phyloP scores from a whole-genome alignment of 2,329 filamentous ascomycete species.

The Botryotinia calthae region DNA sequence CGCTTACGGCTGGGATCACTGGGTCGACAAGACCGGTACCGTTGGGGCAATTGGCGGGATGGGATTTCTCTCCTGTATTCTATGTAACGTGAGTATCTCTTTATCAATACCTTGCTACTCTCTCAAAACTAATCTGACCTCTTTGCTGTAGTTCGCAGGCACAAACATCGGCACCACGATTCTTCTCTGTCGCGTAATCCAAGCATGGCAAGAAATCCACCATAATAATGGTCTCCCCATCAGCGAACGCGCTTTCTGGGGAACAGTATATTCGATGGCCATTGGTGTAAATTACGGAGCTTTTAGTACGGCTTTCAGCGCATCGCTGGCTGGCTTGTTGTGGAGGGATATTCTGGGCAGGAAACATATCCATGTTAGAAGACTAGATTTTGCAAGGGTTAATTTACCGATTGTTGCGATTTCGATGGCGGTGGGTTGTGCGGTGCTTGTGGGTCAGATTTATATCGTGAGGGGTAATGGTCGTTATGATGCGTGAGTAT shows the following conservation, averaged over 20 bases:
- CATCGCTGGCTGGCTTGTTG: constrained; percentile 66
- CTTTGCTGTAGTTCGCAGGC: constrained; percentile 61
- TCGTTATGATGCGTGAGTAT: not conserved
- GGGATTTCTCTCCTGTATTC: constrained; percentile 67
- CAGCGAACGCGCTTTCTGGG: constrained; percentile 67
- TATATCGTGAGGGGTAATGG: constrained; percentile 51
- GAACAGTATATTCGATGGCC: constrained; percentile 71
- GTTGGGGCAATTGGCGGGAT: constrained; percentile 69
- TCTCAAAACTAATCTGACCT: constrained; percentile 23
- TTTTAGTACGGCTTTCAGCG: constrained; percentile 70
- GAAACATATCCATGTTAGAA: constrained; percentile 64
- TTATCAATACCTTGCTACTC: not conserved
- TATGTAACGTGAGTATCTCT: constrained; percentile 63
- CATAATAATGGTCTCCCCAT: constrained; percentile 47
- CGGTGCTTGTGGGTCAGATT: constrained; percentile 60
- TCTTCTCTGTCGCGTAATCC: constrained; percentile 66
- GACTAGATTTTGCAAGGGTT: constrained; percentile 63
- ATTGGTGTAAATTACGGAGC: constrained; percentile 73
- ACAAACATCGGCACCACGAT: constrained; percentile 78
- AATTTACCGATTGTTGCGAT: constrained; percentile 71
- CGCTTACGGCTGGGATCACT: constrained; percentile 70
- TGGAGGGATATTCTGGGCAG: constrained; percentile 69
- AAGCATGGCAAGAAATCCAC: constrained; percentile 65
- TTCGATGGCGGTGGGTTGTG: constrained; percentile 62
- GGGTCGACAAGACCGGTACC: constrained; percentile 67